Evolutionary conservation across 768 basidiomycete species (phyloP), one percentile per base, ranked within the genome.

Genomic region (Rickenella mellea): DNA sequence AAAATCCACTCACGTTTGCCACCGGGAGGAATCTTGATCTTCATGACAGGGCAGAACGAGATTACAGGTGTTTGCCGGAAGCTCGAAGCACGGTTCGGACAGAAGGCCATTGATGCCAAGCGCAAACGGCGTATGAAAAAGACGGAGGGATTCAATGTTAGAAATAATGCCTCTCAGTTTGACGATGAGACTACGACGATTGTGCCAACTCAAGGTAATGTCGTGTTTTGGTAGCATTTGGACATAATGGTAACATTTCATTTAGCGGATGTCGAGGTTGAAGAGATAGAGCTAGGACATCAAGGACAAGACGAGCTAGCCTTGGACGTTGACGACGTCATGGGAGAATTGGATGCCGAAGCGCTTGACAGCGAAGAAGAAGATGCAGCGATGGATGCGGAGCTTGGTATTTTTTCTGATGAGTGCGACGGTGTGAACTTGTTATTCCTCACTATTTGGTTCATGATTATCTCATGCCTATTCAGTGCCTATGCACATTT

Each of bases 11-110:
- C 85, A 12, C 78, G 90, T 14, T 65, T 99, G 15, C 96, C 96
- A 2, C 78, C 87, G 0, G 96, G 96, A 0, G 96, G 93, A 3
- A 83, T 99, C 27, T 70, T 99, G 38, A 78, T 94, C 37, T 96
- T 96, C 59, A 66, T 98, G 49, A 98, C 96, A 0, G 96, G 96
- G 17, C 94, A 97, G 61, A 87, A 88, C 48, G 96, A 99, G 64
- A 98, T 99, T 51, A 69, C 70, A 11, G 83, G 83, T 3, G 76
- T 96, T 2, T 93, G 89, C 57, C 71, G 76, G 53, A 82, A 78
- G 55, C 61, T 99, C 40, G 85, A 93, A 55, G 74, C 76, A 33
- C 78, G 70, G 53, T 97, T 84, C 54, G 78, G 90, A 1, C 55
- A 58, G 42, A 81, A 76, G 55, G 79, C 78, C 6, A 60, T 87